These are phyloP conservation scores for Penicillium aurantiogriseum DNA, from an alignment of 2,329 filamentous ascomycete genomes.

Conservation along the genomic window DNA sequence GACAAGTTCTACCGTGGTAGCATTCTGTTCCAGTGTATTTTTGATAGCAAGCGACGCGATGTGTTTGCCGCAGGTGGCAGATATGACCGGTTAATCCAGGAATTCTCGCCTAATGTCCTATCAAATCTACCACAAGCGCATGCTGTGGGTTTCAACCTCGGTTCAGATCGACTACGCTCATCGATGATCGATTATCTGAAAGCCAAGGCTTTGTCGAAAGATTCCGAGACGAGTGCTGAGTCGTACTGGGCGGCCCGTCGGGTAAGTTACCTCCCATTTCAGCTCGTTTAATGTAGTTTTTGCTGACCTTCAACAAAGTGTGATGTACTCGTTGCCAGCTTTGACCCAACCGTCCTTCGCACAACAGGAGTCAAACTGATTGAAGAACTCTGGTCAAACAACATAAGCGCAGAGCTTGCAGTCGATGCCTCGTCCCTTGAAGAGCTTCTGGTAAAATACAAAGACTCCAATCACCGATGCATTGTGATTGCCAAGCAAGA, in stretches of 20 bases:
- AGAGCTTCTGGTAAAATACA: constrained; percentile 64
- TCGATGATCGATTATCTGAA: constrained; percentile 56
- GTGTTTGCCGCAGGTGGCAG: constrained; percentile 92
- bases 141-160: constrained; percentile 88
- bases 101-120: constrained; percentile 70
- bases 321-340: constrained; percentile 86
- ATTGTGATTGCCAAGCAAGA: constrained; percentile 79
- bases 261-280: constrained; percentile 46
- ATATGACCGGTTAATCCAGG: constrained; percentile 85
- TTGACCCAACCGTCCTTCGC: constrained; percentile 73
- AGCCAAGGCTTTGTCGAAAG: constrained; percentile 63
- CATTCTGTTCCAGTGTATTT: constrained; percentile 84
- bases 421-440: constrained; percentile 75
- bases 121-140: constrained; percentile 65
- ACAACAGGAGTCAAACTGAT: constrained; percentile 75
- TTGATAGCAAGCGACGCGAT: constrained; percentile 75
- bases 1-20: constrained; percentile 87
- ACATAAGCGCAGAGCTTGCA: constrained; percentile 85
- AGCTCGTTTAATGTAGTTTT: background rate
- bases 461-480: constrained; percentile 81
- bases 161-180: constrained; percentile 77
- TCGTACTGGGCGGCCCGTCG: constrained; percentile 62
- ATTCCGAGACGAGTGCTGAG: constrained; percentile 61
- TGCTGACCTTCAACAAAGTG: constrained; percentile 52
- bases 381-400: constrained; percentile 74